Evolutionary conservation across 768 basidiomycete genomes (phyloP).

Genomic region (Fibroporia radiculosa): DNA sequence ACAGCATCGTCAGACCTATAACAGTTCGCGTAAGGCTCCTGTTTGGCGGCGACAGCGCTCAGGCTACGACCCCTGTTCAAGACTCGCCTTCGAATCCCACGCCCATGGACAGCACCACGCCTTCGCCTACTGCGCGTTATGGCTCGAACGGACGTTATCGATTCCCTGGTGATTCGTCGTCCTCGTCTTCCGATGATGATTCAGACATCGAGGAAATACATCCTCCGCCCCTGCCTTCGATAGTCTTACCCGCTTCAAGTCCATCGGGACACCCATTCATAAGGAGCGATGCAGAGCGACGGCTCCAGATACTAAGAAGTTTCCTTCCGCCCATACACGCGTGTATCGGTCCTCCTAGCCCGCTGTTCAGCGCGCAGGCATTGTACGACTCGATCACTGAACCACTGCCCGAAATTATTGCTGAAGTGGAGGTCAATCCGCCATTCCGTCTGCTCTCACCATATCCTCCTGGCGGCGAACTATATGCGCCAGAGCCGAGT

Average conservation of each 20-base stretch:
- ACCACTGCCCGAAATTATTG: not conserved
- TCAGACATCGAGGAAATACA: conserved; percentile 19
- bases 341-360: not conserved
- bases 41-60: conserved; percentile 24
- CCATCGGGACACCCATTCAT: not conserved
- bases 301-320: conserved; percentile 14
- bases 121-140: conserved; percentile 40
- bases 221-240: conserved; percentile 2
- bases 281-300: not conserved
- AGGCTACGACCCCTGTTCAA: not conserved
- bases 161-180: conserved; percentile 29
- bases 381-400: not conserved
- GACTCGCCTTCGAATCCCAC: conserved; percentile 5
- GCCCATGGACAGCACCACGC: conserved; percentile 3
- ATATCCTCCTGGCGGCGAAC: not conserved
- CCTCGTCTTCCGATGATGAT: conserved; percentile 35
- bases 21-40: conserved; percentile 53
- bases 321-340: conserved; percentile 15
- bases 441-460: too few species aligned
- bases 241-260: not conserved
- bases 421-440: not conserved
- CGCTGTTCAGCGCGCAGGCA: not conserved
- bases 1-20: conserved; percentile 55
- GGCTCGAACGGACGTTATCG: too few species aligned
- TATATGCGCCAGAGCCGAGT: not conserved